A percentile compares a stretch with the other conserved stretches of the same genome.
Evolutionary conservation across 169 alveolate genomes (phyloP).

Genomic region (Haemoproteus tartakovskyi): DNA sequence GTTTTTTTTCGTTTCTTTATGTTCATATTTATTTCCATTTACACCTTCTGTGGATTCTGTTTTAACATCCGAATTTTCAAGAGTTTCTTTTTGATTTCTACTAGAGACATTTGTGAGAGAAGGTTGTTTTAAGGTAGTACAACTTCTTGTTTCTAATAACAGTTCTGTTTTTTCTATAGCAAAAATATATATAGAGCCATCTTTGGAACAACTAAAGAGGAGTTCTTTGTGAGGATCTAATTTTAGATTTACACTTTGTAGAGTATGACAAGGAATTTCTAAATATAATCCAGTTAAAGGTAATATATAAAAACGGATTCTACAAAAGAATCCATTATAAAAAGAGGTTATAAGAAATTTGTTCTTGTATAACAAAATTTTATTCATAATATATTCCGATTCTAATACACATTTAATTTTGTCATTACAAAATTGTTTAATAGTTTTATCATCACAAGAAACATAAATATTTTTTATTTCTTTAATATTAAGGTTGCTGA

Average conservation of each 20-base stretch:
- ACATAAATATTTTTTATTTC: constrained; percentile 36
- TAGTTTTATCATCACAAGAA: constrained; percentile 60
- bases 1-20: no score
- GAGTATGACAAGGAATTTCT: constrained; percentile 62
- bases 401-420: constrained; percentile 43
- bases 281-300: constrained; percentile 46
- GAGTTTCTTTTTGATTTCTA: no score
- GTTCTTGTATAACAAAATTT: constrained; percentile 49
- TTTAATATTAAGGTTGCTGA: constrained; percentile 4
- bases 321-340: constrained; percentile 48
- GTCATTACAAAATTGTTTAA: constrained; percentile 42
- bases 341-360: constrained; percentile 33
- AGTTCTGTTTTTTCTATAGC: constrained; percentile 37
- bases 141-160: no score
- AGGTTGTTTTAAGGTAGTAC: no score
- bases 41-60: no score
- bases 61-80: no score
- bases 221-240: constrained; percentile 22
- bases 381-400: constrained; percentile 24
- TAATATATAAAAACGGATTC: constrained; percentile 38
- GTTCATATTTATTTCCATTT: no score
- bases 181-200: constrained; percentile 49
- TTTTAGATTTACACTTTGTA: constrained; percentile 41
- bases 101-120: no score
- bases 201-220: constrained; percentile 51